Evolutionary conservation across 345 rosid species (phyloP).

Genomic region (Erucastrum elatum): DNA sequence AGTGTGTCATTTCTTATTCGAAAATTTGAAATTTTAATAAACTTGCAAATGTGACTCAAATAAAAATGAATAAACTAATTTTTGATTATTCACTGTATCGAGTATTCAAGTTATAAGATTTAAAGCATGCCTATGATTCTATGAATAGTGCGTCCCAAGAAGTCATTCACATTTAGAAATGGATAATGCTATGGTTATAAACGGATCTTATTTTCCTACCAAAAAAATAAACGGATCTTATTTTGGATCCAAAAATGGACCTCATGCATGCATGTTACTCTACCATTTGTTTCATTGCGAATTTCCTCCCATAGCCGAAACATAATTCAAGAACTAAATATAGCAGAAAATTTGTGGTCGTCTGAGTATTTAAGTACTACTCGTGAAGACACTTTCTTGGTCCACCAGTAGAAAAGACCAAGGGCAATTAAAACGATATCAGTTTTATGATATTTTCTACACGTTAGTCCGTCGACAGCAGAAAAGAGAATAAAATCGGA

Average conservation of each 20-base stretch:
- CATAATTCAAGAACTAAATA: background rate
- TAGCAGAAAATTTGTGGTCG: conserved; percentile 7
- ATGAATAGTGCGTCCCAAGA: background rate
- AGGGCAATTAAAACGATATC: background rate
- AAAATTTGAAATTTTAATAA: too few relatives aligned
- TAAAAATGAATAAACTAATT: background rate
- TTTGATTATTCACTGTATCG: background rate
- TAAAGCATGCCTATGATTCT: background rate
- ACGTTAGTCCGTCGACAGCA: background rate
- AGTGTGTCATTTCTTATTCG: too few relatives aligned
- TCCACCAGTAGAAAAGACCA: conserved; percentile 13
- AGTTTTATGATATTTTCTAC: conserved; percentile 2
- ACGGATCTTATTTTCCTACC: background rate
- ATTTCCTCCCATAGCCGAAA: conserved; percentile 1
- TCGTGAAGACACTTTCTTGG: background rate
- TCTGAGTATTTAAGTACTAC: conserved; percentile 1
- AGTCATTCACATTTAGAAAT: background rate
- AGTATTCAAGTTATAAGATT: background rate
- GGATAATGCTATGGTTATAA: background rate
- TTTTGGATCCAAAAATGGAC: background rate
- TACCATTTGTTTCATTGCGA: conserved; percentile 15
- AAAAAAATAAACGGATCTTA: background rate
- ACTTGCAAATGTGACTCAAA: background rate
- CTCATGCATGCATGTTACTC: conserved; percentile 19
- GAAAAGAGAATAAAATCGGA: background rate